A percentile compares a stretch with the other conserved stretches of the same genome.
phyloP scores from a whole-genome alignment of 352 stramenopile species.

The Pythium periplocum region DNA sequence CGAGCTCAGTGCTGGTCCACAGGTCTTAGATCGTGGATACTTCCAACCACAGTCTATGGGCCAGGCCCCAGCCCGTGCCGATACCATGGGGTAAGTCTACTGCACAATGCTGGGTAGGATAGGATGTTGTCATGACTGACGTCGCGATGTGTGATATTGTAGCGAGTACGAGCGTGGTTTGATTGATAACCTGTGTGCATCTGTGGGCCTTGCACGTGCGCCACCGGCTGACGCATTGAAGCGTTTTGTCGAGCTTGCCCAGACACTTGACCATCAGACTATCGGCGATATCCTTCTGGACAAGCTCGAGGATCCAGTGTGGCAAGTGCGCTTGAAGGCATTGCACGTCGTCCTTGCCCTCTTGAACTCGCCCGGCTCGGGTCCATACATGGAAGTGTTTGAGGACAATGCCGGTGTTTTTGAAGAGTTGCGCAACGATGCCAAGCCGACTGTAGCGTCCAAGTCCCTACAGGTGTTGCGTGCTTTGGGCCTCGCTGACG shows the following conservation, averaged over 20 bases:
- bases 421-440: conserved; percentile 68
- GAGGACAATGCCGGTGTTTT: conserved; percentile 81
- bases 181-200: conserved; percentile 80
- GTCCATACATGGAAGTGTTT: conserved; percentile 74
- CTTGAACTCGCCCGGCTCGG: conserved; percentile 57
- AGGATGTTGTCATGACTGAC: neutral
- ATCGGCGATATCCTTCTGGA: conserved; percentile 84
- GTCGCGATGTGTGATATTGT: conserved; percentile 1
- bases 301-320: conserved; percentile 81
- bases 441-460: conserved; percentile 71
- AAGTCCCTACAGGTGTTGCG: conserved; percentile 71
- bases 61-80: conserved; percentile 55
- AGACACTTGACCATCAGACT: conserved; percentile 78
- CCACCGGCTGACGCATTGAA: conserved; percentile 73
- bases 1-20: conserved; percentile 55
- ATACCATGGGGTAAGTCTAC: conserved; percentile 58
- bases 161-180: conserved; percentile 83
- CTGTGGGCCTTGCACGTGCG: conserved; percentile 65
- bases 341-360: conserved; percentile 75
- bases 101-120: no score
- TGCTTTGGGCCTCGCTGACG: conserved; percentile 56
- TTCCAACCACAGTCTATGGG: conserved; percentile 57
- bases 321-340: conserved; percentile 82
- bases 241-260: conserved; percentile 81
- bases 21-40: conserved; percentile 69